Percentiles rank a stretch among this genome's conserved stretches.
phyloP scores from a whole-genome alignment of 2,329 filamentous ascomycete genomes.

The Aspergillus costaricaensis region DNA sequence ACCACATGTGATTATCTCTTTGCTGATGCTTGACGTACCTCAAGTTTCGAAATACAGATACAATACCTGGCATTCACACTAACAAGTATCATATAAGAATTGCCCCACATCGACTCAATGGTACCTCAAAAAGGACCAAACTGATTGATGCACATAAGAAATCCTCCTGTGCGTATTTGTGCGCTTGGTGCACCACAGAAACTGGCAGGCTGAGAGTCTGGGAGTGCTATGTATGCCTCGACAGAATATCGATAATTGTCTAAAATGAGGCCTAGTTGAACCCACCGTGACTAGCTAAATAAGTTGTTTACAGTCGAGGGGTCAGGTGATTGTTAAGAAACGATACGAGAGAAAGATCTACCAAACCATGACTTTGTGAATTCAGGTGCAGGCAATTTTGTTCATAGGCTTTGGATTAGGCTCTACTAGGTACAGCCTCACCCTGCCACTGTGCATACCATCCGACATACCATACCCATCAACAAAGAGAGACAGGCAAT shows the following conservation, averaged over 20 bases:
- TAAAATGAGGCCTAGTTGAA: neutral
- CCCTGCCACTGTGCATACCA: neutral
- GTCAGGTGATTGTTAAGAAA: neutral
- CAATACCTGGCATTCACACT: conserved; percentile 5
- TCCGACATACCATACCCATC: neutral
- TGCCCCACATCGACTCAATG: neutral
- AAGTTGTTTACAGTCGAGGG: no score
- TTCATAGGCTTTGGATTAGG: no score
- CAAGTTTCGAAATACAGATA: conserved; percentile 6
- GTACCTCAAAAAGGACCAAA: neutral
- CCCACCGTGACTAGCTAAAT: neutral
- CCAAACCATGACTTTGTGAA: neutral
- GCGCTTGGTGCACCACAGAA: neutral
- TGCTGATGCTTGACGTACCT: neutral
- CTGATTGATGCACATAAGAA: conserved; percentile 4
- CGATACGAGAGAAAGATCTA: neutral
- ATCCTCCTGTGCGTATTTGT: neutral
- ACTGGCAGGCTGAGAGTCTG: neutral
- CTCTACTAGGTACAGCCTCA: neutral
- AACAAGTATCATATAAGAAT: neutral
- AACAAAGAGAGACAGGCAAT: neutral
- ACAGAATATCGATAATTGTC: no score
- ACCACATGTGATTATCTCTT: neutral
- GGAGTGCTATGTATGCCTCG: neutral
- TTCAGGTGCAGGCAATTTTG: neutral